Evolutionary conservation across 1,284 basidiomycete species (phyloP), one percentile per base, ranked within the genome.

Genomic region (Leccinum pallidistipes): DNA sequence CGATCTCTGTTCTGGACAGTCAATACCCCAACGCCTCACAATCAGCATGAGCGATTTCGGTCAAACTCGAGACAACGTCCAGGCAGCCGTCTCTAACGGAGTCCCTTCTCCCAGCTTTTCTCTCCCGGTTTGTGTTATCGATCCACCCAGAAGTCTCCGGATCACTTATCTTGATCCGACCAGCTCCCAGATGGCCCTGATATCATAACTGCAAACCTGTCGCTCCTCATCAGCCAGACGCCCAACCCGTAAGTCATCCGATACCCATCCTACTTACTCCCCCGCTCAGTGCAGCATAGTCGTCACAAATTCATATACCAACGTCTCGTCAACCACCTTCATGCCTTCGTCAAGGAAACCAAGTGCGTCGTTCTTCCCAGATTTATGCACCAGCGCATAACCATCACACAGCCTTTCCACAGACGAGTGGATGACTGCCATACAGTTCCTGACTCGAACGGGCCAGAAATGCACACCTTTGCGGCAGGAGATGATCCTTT

Each of bases 401-500:
- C 16, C 36, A 6, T 50, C 57, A 14, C 58, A 51, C 50, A 85
- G 85, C 61, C 74, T 94, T 55, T 91, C 91, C 9, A 88, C 87
- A 0, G 88, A 94, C 8, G 93, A 95, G 78, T 95, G 94, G 93
- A 89, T 91, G 86, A 75, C 80, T 18, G 80, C 89, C 0, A 87
- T 94, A 68, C 74, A 88, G 63, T 94, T 94, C 77, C 78, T 95
- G 65, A 94, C 91, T 1, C 78, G 79, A 16, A 84, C 83, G 0
- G 92, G 92, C 7, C 81, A 94, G 76, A 91, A 76, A 63, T 91
- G 86, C 75, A 86, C 86, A 0, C 82, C 86, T 29, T 73, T 90
- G 55, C 86, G 91, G 34, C 91, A 93, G 78, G 93, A 95, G 71
- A 91, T 91, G 71, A 92, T 94, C 68, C 83, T 94, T 3, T 80